Conservation (phyloP, 2,329 filamentous ascomycete species). For the Fusarium globosum region DNA sequence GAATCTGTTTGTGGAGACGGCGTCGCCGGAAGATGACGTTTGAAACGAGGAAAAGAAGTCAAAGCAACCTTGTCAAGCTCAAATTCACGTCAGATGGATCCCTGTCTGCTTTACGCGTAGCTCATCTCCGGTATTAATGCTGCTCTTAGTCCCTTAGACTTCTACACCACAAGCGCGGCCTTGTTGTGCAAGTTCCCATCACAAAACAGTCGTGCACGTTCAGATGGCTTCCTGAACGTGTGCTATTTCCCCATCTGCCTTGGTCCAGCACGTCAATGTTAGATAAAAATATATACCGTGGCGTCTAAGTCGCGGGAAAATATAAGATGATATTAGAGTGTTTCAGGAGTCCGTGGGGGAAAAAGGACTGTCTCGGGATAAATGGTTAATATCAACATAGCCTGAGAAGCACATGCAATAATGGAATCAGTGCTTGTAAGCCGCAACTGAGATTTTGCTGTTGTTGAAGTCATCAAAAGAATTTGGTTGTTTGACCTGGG, state of each 20-base stretch:
- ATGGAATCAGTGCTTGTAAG: neutral
- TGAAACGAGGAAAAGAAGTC: constrained; percentile 37
- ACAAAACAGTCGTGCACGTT: neutral
- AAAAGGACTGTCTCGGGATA: constrained; percentile 28
- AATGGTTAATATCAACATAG: neutral
- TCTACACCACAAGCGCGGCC: neutral
- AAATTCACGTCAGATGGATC: constrained; percentile 45
- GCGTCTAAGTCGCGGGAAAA: constrained; percentile 10
- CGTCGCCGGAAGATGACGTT: constrained; percentile 44
- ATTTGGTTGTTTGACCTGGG: constrained; percentile 3
- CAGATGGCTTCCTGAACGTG: neutral
- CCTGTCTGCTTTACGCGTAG: constrained; percentile 38
- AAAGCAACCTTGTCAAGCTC: constrained; percentile 41
- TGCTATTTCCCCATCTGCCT: neutral
- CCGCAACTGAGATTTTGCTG: neutral
- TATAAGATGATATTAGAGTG: constrained; percentile 33
- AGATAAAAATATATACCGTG: constrained; percentile 6
- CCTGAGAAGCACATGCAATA: neutral
- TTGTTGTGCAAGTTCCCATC: neutral
- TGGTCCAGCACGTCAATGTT: neutral
- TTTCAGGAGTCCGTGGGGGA: constrained; percentile 35
- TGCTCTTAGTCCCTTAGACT: constrained; percentile 12
- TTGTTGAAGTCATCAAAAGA: neutral
- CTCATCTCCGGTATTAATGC: constrained; percentile 47
- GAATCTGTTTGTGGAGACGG: constrained; percentile 31